Percentiles rank a stretch among this genome's conserved stretches.
phyloP scores from a whole-genome alignment of 2,329 filamentous ascomycete species.

The Lanzia echinophila region DNA sequence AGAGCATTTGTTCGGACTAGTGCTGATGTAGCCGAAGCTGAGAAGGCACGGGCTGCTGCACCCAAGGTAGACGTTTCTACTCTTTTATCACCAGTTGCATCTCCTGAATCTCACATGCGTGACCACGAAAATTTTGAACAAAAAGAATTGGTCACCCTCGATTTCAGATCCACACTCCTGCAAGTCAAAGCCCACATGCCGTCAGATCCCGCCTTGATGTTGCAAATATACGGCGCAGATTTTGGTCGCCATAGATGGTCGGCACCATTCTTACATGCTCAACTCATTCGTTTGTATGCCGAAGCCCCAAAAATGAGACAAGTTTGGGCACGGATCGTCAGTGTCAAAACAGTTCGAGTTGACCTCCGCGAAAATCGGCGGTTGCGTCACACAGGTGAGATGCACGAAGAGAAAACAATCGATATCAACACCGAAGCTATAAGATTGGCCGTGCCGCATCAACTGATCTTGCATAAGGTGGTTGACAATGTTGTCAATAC shows the following conservation, averaged over 20 bases:
- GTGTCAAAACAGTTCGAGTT: slow-evolving; percentile 71
- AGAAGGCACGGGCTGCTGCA: slow-evolving; percentile 29
- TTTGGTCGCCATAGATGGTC: slow-evolving; percentile 83
- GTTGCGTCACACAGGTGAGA: slow-evolving; percentile 52
- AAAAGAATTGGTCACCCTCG: slow-evolving; percentile 69
- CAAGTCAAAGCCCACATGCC: slow-evolving; percentile 89
- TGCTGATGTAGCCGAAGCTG: slow-evolving; percentile 38
- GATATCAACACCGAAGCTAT: slow-evolving; percentile 83
- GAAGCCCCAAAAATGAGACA: slow-evolving; percentile 75
- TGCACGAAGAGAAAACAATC: slow-evolving; percentile 71
- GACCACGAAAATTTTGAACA: slow-evolving; percentile 16
- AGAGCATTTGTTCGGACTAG: slow-evolving; percentile 58
- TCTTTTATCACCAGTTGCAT: slow-evolving; percentile 25
- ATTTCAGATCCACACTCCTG: slow-evolving; percentile 73
- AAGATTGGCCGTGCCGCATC: slow-evolving; percentile 81
- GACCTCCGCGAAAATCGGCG: slow-evolving; percentile 73
- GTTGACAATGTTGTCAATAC: slow-evolving; percentile 92
- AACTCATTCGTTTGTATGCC: slow-evolving; percentile 77
- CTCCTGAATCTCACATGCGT: slow-evolving; percentile 16
- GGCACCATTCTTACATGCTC: slow-evolving; percentile 70
- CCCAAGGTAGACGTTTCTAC: slow-evolving; percentile 11
- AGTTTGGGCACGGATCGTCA: slow-evolving; percentile 82
- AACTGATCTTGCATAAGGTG: slow-evolving; percentile 80
- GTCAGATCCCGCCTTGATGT: slow-evolving; percentile 80
- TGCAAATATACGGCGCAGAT: slow-evolving; percentile 79